Conservation (phyloP, 805 yeast species). For the Maudiozyma saulgeensis region DNA sequence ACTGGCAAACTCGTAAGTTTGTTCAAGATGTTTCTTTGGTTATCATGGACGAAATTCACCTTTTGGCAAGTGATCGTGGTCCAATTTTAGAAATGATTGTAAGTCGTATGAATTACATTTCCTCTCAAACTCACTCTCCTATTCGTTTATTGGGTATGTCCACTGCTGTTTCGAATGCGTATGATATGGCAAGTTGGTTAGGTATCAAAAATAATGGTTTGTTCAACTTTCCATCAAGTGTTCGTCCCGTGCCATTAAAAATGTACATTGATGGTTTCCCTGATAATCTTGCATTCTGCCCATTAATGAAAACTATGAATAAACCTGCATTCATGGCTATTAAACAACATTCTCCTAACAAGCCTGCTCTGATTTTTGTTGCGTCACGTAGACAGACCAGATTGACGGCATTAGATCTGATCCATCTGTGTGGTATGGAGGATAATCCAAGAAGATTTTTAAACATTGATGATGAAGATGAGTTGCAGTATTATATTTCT, state of each 20-base stretch:
- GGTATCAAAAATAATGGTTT: conserved; percentile 86
- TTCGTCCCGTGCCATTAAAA: conserved; percentile 87
- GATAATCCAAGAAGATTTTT: conserved; percentile 56
- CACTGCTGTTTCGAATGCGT: conserved; percentile 85
- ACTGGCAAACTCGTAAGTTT: conserved; percentile 74
- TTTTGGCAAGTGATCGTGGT: conserved; percentile 95
- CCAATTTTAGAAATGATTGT: conserved; percentile 93
- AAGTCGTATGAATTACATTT: conserved; percentile 60
- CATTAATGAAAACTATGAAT: conserved; percentile 56
- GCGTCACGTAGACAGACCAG: conserved; percentile 91
- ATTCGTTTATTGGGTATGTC: conserved; percentile 86
- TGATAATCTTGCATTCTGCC: conserved; percentile 69
- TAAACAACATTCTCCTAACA: conserved; percentile 84
- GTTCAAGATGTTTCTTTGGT: conserved; percentile 76
- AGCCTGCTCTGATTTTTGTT: conserved; percentile 92
- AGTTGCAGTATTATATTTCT: conserved; percentile 69
- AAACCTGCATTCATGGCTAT: conserved; percentile 87
- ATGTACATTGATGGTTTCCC: conserved; percentile 84
- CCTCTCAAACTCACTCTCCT: conserved; percentile 70
- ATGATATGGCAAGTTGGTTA: conserved; percentile 89
- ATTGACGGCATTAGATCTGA: conserved; percentile 68
- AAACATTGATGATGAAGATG: conserved; percentile 61
- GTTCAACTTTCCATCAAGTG: conserved; percentile 86
- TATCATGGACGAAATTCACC: conserved; percentile 93
- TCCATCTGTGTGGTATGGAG: conserved; percentile 58